Evolutionary conservation across 106 monocot genomes (phyloP).

Genomic region (Vanilla planifolia): DNA sequence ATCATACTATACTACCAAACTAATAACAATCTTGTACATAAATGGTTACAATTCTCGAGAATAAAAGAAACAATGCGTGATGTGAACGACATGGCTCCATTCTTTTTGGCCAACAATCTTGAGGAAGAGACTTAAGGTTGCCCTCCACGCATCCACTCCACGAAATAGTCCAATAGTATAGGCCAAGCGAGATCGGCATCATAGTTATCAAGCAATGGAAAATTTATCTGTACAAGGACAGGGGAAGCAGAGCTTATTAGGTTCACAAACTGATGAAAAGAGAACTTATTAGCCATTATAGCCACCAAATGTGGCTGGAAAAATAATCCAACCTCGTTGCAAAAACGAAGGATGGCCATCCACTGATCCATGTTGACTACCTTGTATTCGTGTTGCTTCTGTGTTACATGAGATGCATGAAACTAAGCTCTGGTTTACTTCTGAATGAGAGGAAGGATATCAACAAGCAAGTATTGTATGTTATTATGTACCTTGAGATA

Average conservation of each 20-base stretch:
- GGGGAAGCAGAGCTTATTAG: not conserved
- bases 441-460: no score
- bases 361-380: slow-evolving; percentile 97
- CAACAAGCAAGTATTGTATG: not conserved
- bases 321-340: slow-evolving; percentile 57
- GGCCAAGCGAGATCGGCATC: slow-evolving; percentile 81
- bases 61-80: no score
- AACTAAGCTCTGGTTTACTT: not conserved
- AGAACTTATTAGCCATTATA: not conserved
- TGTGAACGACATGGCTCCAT: no score
- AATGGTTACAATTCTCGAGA: no score
- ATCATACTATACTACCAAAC: no score
- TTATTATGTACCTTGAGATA: slow-evolving; percentile 70
- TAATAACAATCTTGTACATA: no score
- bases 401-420: slow-evolving; percentile 8
- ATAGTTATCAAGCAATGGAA: slow-evolving; percentile 85
- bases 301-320: not conserved
- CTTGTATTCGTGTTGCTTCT: slow-evolving; percentile 89
- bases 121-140: not conserved
- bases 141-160: slow-evolving; percentile 56
- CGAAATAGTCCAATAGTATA: slow-evolving; percentile 95
- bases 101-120: no score
- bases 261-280: not conserved
- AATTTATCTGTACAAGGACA: slow-evolving; percentile 59
- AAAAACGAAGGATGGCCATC: slow-evolving; percentile 75